phyloP scores from a whole-genome alignment of 257 asterid genomes.

The Nicotiana knightiana region DNA sequence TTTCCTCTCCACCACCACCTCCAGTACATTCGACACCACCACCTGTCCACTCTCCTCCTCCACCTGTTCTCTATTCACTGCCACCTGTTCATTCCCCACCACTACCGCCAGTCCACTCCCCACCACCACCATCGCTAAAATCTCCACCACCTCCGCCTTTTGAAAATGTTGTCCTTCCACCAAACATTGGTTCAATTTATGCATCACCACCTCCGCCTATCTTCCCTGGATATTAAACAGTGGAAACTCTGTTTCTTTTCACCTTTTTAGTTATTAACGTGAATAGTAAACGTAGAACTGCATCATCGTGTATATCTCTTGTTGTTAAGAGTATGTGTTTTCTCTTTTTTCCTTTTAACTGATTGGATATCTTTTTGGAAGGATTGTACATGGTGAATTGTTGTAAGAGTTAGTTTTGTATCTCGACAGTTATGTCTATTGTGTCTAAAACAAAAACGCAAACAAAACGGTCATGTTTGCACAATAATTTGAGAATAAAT shows the following conservation, averaged over 20 bases:
- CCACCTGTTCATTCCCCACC: neutral
- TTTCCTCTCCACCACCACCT: neutral
- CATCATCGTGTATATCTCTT: neutral
- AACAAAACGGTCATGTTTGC: neutral
- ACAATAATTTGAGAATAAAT: too few species aligned
- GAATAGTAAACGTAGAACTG: neutral
- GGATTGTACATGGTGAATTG: neutral
- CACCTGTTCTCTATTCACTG: neutral
- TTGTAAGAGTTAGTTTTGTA: neutral
- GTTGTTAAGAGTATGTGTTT: neutral
- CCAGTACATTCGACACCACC: neutral
- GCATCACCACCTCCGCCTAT: conserved; percentile 17
- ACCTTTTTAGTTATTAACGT: neutral
- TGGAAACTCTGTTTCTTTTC: neutral
- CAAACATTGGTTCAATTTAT: conserved; percentile 9
- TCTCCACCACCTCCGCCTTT: neutral
- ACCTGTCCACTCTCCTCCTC: neutral
- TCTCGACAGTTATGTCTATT: neutral
- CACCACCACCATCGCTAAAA: neutral
- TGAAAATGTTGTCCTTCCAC: conserved; percentile 3
- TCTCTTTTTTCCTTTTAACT: neutral
- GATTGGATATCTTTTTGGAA: neutral
- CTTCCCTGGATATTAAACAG: conserved; percentile 12
- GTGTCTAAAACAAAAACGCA: neutral
- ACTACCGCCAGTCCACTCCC: neutral